Conservation (phyloP, 2,329 filamentous ascomycete genomes). For the Calonectria leucothoes region DNA sequence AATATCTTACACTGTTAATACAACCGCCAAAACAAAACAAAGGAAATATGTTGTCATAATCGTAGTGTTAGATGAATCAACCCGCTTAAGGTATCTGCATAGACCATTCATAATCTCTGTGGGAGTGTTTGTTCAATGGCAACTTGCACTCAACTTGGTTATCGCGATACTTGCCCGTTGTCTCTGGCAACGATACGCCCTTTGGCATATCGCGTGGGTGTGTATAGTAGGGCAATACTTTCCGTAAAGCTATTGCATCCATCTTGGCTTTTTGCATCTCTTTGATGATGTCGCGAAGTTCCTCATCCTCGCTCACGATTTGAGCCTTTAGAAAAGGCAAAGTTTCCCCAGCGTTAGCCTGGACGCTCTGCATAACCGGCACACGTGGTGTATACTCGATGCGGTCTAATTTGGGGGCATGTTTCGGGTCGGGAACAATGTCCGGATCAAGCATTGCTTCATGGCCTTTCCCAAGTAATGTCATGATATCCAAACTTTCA, state of each 20-base stretch:
- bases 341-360: conserved; percentile 58
- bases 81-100: conserved; percentile 41
- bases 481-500: conserved; percentile 84
- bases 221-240: conserved; percentile 51
- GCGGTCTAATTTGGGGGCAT: conserved; percentile 67
- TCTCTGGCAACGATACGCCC: conserved; percentile 51
- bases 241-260: conserved; percentile 37
- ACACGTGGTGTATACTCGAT: conserved; percentile 77
- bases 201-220: too few relatives aligned
- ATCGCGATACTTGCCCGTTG: conserved; percentile 39
- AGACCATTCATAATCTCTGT: conserved; percentile 37
- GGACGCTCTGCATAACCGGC: conserved; percentile 83
- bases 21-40: conserved; percentile 5
- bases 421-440: conserved; percentile 64
- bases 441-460: conserved; percentile 75
- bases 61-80: background rate
- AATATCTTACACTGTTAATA: background rate
- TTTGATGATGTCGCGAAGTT: conserved; percentile 79
- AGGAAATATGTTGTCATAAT: conserved; percentile 20
- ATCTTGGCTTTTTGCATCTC: conserved; percentile 58
- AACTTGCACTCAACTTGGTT: conserved; percentile 34
- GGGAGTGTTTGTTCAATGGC: conserved; percentile 37
- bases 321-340: conserved; percentile 84
- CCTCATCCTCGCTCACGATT: conserved; percentile 78
- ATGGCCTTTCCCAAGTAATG: conserved; percentile 80